Evolutionary conservation across 345 rosid species (phyloP).

Genomic region (Populus davidiana): DNA sequence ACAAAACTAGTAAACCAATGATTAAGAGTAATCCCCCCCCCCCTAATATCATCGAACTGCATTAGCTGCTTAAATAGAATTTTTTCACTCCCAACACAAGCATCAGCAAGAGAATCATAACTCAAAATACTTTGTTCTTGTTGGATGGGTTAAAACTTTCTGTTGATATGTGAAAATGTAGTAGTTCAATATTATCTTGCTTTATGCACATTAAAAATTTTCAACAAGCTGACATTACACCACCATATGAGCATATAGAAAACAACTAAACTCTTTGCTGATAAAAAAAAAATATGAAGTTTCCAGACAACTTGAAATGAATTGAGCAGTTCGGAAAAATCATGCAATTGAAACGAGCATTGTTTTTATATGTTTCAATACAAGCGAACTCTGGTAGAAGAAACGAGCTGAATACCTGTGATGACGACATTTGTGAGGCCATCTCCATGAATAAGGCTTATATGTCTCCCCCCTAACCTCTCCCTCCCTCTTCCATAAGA

Average conservation of each 20-base stretch:
- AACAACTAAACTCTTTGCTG: background rate
- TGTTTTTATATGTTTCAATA: background rate
- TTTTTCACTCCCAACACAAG: background rate
- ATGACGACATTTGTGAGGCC: slow-evolving; percentile 80
- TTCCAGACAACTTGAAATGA: background rate
- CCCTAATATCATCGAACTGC: background rate
- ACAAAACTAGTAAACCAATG: background rate
- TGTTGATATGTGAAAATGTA: background rate
- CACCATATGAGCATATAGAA: background rate
- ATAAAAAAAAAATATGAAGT: background rate
- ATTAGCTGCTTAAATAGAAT: background rate
- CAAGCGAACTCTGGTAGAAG: background rate
- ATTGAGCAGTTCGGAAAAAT: background rate
- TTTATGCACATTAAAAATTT: background rate
- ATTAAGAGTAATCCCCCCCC: background rate
- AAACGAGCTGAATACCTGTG: slow-evolving; percentile 50
- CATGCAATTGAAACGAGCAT: background rate
- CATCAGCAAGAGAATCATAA: background rate
- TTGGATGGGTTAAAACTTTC: background rate
- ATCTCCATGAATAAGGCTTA: slow-evolving; percentile 96
- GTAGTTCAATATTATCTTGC: background rate
- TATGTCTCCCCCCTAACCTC: slow-evolving; percentile 91
- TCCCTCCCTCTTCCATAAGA: slow-evolving; percentile 99
- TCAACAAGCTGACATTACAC: background rate
- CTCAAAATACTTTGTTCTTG: background rate